Evolutionary conservation across 371 early-diverging fungal genomes (phyloP).

Genomic region (Vittaforma corneae): DNA sequence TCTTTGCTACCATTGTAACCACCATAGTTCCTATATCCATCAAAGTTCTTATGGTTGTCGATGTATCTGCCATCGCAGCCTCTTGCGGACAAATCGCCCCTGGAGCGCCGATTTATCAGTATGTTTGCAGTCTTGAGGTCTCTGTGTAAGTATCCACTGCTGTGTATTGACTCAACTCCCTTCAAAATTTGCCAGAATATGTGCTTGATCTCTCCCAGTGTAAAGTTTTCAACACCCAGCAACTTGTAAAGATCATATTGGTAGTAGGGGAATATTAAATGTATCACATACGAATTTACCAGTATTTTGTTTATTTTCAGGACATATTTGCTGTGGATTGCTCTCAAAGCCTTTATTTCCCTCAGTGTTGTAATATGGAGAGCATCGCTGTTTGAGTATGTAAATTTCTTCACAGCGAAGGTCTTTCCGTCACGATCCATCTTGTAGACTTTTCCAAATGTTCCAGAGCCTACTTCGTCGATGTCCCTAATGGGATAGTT

Average conservation of each 20-base stretch:
- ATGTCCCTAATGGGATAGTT: neutral
- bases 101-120: slow-evolving; percentile 61
- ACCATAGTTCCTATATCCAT: slow-evolving; percentile 60
- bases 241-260: slow-evolving; percentile 60
- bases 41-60: slow-evolving; percentile 61
- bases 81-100: slow-evolving; percentile 22
- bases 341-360: slow-evolving; percentile 42
- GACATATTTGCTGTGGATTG: slow-evolving; percentile 17
- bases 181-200: slow-evolving; percentile 75
- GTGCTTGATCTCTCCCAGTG: slow-evolving; percentile 90
- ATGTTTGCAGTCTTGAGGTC: slow-evolving; percentile 16
- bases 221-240: slow-evolving; percentile 63
- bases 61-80: neutral
- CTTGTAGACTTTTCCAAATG: slow-evolving; percentile 85
- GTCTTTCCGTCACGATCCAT: slow-evolving; percentile 66
- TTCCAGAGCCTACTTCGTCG: slow-evolving; percentile 76
- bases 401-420: slow-evolving; percentile 93
- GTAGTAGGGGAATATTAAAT: neutral
- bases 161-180: slow-evolving; percentile 63
- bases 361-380: slow-evolving; percentile 53
- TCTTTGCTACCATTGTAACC: slow-evolving; percentile 33
- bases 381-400: slow-evolving; percentile 61
- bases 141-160: slow-evolving; percentile 2
- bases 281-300: slow-evolving; percentile 7
- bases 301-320: slow-evolving; percentile 23